Evolutionary conservation across 257 asterid species (phyloP), one percentile per base, ranked within the genome.

Genomic region (Solanum rostratum): DNA sequence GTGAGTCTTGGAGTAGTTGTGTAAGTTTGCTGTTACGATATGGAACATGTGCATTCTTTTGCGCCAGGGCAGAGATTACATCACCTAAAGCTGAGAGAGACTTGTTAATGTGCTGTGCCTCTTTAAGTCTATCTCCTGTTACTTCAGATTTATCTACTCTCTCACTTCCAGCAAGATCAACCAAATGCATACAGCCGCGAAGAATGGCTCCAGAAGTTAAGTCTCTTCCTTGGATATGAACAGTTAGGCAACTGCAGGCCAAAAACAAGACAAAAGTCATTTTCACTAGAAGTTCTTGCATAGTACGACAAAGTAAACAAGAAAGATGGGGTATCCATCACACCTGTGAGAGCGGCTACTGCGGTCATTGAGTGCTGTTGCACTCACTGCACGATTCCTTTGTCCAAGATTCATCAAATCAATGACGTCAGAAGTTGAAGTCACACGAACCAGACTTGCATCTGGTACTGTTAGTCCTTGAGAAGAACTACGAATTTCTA

Each of bases 101-200:
- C 85, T 83, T 91, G 62, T 97, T 97, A 79, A 97, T 97, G 84
- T 97, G 99, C 29, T 97, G 99, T 86, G 99, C 99, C 92, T 97
- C 99, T 89, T 92, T 95, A 18, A 97, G 92, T 86, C 99, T 92
- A 87, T 95, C 99, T 62, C 99, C 99, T 7, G 98, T 93, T 69
- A 90, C 99, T 94, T 95, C 99, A 55, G 99, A 95, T 89, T 97
- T 97, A 86, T 97, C 97, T n/a, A 97, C 99, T 89, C 99, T 93
- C 90, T 97, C 99, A 87, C 99, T 97, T 89, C 99, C 99, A 1
- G 99, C 99, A 62, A 97, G 87, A 89, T 97, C 99, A 88, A 97
- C 99, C 87, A 97, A 95, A 92, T 97, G 99, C 99, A 97, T 95
- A 91, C 99, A 97, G 55, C 99, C 99, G 45, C 93, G 95, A 46